Evolutionary conservation across 352 stramenopile species (phyloP).

Genomic region (Thalassiosira mediterranea): DNA sequence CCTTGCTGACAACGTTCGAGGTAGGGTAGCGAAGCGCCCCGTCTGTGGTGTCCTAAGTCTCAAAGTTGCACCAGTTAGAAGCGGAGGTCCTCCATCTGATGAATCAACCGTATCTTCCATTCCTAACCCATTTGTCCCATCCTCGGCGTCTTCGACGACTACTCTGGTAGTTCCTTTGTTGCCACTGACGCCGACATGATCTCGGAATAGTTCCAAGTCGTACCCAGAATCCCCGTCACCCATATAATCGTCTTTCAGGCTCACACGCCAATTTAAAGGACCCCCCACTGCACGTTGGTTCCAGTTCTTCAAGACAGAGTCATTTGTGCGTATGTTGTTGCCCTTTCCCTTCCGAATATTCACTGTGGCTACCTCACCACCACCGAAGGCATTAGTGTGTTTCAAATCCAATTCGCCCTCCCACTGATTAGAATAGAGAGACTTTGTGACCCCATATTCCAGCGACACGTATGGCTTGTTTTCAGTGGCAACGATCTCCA

Average conservation of each 20-base stretch:
- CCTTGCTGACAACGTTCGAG: conserved; percentile 31
- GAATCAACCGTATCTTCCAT: neutral
- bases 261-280: conserved; percentile 62
- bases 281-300: conserved; percentile 44
- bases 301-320: conserved; percentile 22
- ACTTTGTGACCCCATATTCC: conserved; percentile 80
- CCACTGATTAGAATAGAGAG: conserved; percentile 77
- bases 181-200: conserved; percentile 63
- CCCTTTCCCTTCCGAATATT: conserved; percentile 64
- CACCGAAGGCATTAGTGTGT: conserved; percentile 74
- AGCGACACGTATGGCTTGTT: conserved; percentile 64
- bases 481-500: conserved; percentile 74
- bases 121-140: neutral
- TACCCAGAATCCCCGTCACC: conserved; percentile 61
- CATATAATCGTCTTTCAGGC: conserved; percentile 69
- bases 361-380: conserved; percentile 66
- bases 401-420: conserved; percentile 82
- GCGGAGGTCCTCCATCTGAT: conserved; percentile 2
- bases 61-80: conserved; percentile 26
- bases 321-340: neutral
- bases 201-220: conserved; percentile 72
- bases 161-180: too few species aligned
- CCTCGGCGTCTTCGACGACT: too few species aligned
- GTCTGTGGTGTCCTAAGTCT: conserved; percentile 25
- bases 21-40: conserved; percentile 6